Conservation (phyloP, 352 stramenopile species). For the Pythium aphanidermatum region DNA sequence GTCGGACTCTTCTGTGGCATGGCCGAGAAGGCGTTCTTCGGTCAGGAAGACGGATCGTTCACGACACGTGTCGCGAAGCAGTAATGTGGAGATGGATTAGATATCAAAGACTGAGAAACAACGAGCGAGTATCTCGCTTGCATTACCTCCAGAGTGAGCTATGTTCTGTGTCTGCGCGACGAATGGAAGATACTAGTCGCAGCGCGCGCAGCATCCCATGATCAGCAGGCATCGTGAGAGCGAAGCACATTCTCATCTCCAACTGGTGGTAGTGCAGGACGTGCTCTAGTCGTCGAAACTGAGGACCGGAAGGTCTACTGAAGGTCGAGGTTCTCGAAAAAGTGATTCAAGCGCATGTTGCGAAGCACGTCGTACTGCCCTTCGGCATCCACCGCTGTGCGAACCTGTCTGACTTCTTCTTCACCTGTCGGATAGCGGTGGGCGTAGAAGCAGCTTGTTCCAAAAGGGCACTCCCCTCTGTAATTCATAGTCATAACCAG, state of each 20-base stretch:
- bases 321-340: constrained; percentile 37
- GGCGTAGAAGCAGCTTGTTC: constrained; percentile 84
- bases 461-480: constrained; percentile 77
- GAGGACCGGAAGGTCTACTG: constrained; percentile 5
- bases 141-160: too few species aligned
- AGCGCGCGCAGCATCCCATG: too few species aligned
- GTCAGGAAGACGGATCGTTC: constrained; percentile 76
- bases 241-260: too few species aligned
- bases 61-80: constrained; percentile 44
- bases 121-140: too few species aligned
- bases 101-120: constrained; percentile 9
- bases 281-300: too few species aligned
- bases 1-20: constrained; percentile 88
- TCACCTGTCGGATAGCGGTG: constrained; percentile 67
- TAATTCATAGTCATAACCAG: constrained; percentile 12
- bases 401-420: constrained; percentile 49
- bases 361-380: constrained; percentile 73
- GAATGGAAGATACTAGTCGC: too few species aligned
- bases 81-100: constrained; percentile 10
- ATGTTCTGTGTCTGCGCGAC: too few species aligned
- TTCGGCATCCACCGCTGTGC: constrained; percentile 63
- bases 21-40: constrained; percentile 85
- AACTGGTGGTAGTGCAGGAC: too few species aligned
- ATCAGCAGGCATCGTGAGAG: too few species aligned
- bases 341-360: constrained; percentile 66